Evolutionary conservation across 768 basidiomycete species (phyloP), one percentile per base, ranked within the genome.

Genomic region (Cytidiella melzeri): DNA sequence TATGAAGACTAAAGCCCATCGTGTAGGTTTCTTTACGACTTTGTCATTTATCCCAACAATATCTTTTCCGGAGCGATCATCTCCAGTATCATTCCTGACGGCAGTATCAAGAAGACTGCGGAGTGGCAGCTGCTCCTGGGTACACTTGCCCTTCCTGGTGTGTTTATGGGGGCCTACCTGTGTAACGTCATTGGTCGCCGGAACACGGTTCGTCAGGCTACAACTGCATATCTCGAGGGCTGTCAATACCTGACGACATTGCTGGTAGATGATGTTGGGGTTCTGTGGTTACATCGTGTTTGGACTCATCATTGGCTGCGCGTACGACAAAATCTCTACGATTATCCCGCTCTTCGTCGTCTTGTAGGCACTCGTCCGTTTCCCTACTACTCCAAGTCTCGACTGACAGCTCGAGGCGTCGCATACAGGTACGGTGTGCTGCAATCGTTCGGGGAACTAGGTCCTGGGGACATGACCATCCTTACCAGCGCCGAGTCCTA

Each of bases 261-360:
- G n/a, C n/a, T n/a, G n/a, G n/a, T 56, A 87, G 85, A 88, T 90
- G 55, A 56, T n/a, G n/a, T 61, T 23, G 87, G 88, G 40, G 73
- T 90, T 9, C 36, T 88, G 23, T 57, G 66, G n/a, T 21, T 88
- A 91, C 63, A 82, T 85, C 2, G 43, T 87, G 54, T 70, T 88
- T 42, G 89, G 94, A 5, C 96, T 96, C 68, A 79, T 91, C 64
- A 89, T 97, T 84, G n/a, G n/a, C n/a, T 87, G 87, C 53, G 94
- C 90, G 1, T 69, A 81, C 18, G 96, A 94, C 67, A 59, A 53
- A 21, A 69, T 72, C 67, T 70, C 92, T 47, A 75, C 76, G 11
- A 59, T n/a, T n/a, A n/a, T n/a, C n/a, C n/a, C n/a, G n/a, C n/a
- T n/a, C n/a, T n/a, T n/a, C n/a, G n/a, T n/a, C n/a, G n/a, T n/a